Percentiles rank a stretch among this genome's conserved stretches.
Conservation (phyloP, 2,329 filamentous ascomycete species). For the Penicillium sp. region DNA sequence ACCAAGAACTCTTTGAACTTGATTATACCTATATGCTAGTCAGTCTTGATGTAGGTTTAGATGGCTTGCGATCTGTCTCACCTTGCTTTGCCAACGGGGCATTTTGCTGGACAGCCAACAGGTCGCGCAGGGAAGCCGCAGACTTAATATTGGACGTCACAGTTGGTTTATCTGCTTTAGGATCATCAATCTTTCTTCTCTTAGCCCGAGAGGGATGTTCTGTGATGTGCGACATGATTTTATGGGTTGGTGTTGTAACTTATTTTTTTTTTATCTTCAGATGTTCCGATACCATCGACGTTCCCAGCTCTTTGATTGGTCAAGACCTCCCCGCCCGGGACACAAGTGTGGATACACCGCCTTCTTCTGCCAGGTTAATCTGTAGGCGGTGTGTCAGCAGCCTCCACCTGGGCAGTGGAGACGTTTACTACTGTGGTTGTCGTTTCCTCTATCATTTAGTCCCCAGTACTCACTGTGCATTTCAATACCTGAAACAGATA, state of each 20-base stretch:
- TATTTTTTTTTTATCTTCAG: slow-evolving; percentile 17
- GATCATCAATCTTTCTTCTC: slow-evolving; percentile 38
- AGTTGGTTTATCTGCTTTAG: slow-evolving; percentile 4
- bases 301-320: slow-evolving; percentile 20
- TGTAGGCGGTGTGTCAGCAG: background rate
- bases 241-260: slow-evolving; percentile 16
- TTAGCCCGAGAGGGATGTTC: slow-evolving; percentile 35
- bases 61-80: slow-evolving; percentile 51
- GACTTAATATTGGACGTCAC: slow-evolving; percentile 36
- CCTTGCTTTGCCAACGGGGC: slow-evolving; percentile 56
- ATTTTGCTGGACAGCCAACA: slow-evolving; percentile 71
- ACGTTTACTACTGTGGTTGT: background rate
- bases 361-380: background rate
- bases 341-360: slow-evolving; percentile 1
- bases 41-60: slow-evolving; percentile 2
- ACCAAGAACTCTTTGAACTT: slow-evolving; percentile 45
- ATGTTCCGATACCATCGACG: slow-evolving; percentile 24
- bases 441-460: background rate
- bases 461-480: background rate
- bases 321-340: slow-evolving; percentile 5
- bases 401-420: background rate
- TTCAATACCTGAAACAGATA: background rate
- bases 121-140: slow-evolving; percentile 63
- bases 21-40: slow-evolving; percentile 34
- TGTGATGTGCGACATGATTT: slow-evolving; percentile 33